Base-by-base conservation (phyloP, 2,329 filamentous ascomycete genomes). In the Diplocarpon rosae region DNA sequence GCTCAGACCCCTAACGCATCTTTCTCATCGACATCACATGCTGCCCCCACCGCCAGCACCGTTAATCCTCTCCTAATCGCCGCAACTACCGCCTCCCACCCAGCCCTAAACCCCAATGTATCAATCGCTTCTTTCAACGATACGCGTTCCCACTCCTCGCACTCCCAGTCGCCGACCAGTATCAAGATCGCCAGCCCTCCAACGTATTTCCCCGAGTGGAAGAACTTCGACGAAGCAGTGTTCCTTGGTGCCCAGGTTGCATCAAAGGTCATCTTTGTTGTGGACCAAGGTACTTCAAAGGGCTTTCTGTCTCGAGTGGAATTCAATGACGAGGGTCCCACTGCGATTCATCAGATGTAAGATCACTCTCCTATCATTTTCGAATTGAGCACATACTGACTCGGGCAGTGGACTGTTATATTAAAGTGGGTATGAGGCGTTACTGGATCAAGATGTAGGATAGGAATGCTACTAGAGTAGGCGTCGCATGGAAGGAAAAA, bases 1-100 rank as follows among this genome's bases (percentile, higher is more conserved):
- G 79, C 88, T 13, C 92, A 94, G 64, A 96, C 90, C 1, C 93
- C 92, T 8, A 62, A 43, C 39, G 50, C 49, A 38, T 60, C 73
- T 69, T 55, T 75, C 68, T 52, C 75, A 69, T 54, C 55, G 11
- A 62, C 70, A 63, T 59, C 80, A 59, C 50, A 71, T 64, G 41
- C 69, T 72, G 44, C 71, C 72, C 62, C 74, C 78, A 66, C 69
- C 77, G 52, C 70, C 65, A 46, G 65, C 51, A 75, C 77, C 34
- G 88, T 95, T 37, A 95, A 96, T 62, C 89, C 90, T 12, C 80
- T 96, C 3, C 76, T 96, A 4, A 84, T 94, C 48, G 90, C 90
- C 4, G 92, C 92, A 1, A 95, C 90, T 0, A 88, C 84, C 2
- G 81, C 80, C 5, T 56, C 56, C 3, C 59, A 60, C 33, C 56